Percentiles rank a stretch among this genome's conserved stretches.
Evolutionary conservation across 2,329 filamentous ascomycete species (phyloP).

Genomic region (Cordyceps farinosa): DNA sequence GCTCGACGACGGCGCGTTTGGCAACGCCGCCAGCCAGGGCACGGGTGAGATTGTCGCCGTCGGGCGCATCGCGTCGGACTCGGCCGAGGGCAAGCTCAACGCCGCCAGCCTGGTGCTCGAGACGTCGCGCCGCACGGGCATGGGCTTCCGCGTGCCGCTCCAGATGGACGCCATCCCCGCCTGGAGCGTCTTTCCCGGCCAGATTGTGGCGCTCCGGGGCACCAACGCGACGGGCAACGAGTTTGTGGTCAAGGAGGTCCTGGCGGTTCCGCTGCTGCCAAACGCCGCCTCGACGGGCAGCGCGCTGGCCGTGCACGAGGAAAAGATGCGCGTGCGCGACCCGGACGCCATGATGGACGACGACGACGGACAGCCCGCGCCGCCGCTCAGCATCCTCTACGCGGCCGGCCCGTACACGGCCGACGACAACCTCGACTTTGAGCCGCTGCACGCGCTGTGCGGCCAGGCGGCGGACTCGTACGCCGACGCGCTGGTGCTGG

Average conservation of each 20-base stretch:
- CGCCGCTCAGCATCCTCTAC: slow-evolving; percentile 72
- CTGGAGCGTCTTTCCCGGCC: slow-evolving; percentile 89
- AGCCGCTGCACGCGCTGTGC: slow-evolving; percentile 79
- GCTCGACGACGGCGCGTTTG: slow-evolving; percentile 76
- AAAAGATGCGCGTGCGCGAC: slow-evolving; percentile 59
- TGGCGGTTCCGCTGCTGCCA: slow-evolving; percentile 70
- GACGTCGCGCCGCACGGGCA: slow-evolving; percentile 78
- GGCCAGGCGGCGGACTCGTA: slow-evolving; percentile 68
- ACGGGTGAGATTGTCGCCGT: slow-evolving; percentile 86
- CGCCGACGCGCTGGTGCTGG: slow-evolving; percentile 75
- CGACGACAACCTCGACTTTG: slow-evolving; percentile 87
- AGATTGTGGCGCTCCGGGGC: slow-evolving; percentile 83
- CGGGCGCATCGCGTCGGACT: slow-evolving; percentile 86
- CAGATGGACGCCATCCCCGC: slow-evolving; percentile 64
- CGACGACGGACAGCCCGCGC: slow-evolving; percentile 43
- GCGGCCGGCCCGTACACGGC: slow-evolving; percentile 88
- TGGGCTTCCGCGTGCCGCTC: slow-evolving; percentile 75
- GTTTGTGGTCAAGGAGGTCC: slow-evolving; percentile 74
- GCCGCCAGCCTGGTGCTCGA: slow-evolving; percentile 82
- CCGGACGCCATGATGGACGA: slow-evolving; percentile 51
- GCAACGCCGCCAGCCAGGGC: slow-evolving; percentile 79
- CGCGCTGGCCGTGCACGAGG: slow-evolving; percentile 64
- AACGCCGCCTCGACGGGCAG: slow-evolving; percentile 66
- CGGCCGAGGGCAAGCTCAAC: slow-evolving; percentile 81
- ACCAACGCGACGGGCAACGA: slow-evolving; percentile 82